Evolutionary conservation across 371 early-diverging fungal genomes (phyloP).

Genomic region (Mucor irregularis): DNA sequence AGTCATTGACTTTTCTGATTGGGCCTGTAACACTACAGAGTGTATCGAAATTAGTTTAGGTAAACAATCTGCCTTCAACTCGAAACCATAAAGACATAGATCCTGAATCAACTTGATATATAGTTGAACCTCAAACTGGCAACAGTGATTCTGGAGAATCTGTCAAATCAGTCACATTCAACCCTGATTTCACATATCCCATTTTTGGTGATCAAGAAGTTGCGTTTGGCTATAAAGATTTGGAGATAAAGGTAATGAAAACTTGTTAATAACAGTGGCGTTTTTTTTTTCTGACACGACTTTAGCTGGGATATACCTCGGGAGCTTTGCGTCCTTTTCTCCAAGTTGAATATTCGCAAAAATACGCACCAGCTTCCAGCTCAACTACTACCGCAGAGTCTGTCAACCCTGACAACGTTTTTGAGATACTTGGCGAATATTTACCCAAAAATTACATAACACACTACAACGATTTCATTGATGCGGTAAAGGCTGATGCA

Average conservation of each 20-base stretch:
- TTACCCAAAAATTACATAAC: conserved; percentile 45
- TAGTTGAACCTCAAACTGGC: conserved; percentile 17
- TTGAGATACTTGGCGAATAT: conserved; percentile 37
- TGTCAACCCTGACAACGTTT: conserved; percentile 46
- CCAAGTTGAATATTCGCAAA: conserved; percentile 56
- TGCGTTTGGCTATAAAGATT: conserved; percentile 85
- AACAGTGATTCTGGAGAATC: conserved; percentile 8
- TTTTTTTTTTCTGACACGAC: not conserved
- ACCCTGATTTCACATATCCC: conserved; percentile 84
- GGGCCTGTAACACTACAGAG: conserved; percentile 23
- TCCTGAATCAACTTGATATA: not conserved
- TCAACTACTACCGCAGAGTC: not conserved
- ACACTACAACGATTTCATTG: conserved; percentile 63
- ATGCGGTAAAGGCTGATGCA: conserved; percentile 61
- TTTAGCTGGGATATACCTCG: conserved; percentile 72
- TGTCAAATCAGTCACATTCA: conserved; percentile 4
- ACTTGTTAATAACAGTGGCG: not conserved
- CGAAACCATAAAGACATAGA: not conserved
- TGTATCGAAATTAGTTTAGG: conserved; percentile 14
- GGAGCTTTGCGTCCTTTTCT: conserved; percentile 78
- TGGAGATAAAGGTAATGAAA: conserved; percentile 63
- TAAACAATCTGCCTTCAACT: not conserved
- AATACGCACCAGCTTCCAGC: conserved; percentile 23
- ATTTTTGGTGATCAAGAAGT: conserved; percentile 89
- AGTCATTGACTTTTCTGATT: conserved; percentile 28